A percentile compares a stretch with the other conserved stretches of the same genome.
These are phyloP conservation scores for Sphenostylis stenocarpa DNA, from an alignment of 306 rosid species.

Conservation along the genomic window DNA sequence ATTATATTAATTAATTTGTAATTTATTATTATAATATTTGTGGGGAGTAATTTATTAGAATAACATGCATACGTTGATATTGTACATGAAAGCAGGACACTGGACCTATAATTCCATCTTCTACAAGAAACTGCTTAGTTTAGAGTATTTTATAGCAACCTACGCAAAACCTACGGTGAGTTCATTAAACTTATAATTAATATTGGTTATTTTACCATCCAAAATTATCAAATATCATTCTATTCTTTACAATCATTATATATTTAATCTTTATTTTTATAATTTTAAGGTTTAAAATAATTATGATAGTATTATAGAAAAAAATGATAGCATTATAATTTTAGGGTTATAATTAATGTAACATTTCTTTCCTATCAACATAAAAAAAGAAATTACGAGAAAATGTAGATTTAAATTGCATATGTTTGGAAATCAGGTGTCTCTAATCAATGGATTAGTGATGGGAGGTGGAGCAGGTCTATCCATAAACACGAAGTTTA, in stretches of 20 bases:
- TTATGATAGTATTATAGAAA: too few relatives aligned
- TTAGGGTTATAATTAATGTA: too few relatives aligned
- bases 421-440: too few relatives aligned
- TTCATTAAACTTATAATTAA: neutral
- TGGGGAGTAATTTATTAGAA: too few relatives aligned
- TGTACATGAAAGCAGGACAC: slow-evolving; percentile 20
- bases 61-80: neutral
- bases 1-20: too few relatives aligned
- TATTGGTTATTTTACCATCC: neutral
- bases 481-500: slow-evolving; percentile 25
- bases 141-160: slow-evolving; percentile 17
- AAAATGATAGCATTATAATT: too few relatives aligned
- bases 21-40: too few relatives aligned
- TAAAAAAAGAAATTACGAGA: too few relatives aligned
- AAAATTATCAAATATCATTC: neutral
- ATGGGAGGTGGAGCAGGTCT: slow-evolving; percentile 40
- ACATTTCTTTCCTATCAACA: too few relatives aligned
- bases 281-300: too few relatives aligned
- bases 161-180: slow-evolving; percentile 21
- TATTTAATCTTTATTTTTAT: too few relatives aligned
- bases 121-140: slow-evolving; percentile 15
- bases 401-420: too few relatives aligned
- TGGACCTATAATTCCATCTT: neutral
- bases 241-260: neutral
- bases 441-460: slow-evolving; percentile 30